Evolutionary conservation across 192 early-diverging fungal species (phyloP), one percentile per base, ranked within the genome.

Genomic region (Tieghemiomyces parasiticus): DNA sequence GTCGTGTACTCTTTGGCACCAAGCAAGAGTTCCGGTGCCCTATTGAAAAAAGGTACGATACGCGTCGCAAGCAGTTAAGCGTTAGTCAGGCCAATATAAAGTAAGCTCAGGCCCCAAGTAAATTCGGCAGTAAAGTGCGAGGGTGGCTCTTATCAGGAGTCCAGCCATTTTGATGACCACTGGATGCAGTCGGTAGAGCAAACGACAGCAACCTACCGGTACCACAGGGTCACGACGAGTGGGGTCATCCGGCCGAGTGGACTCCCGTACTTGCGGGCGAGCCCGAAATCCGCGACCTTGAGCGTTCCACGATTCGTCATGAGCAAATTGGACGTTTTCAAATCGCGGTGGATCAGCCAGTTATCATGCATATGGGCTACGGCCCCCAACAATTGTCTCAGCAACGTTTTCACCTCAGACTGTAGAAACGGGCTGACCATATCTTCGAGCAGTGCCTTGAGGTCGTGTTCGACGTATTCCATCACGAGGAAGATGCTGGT

Each of bases 381-480:
- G 4, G 75, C 83, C 26, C 77, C 77, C 19, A 86, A 46, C 2
- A 86, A 54, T 61, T 91, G 89, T 16, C 77, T 30, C 80, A 90
- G 78, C 42, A 91, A 60, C 0, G 87, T 81, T 51, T 88, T 90
- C 31, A 84, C 80, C 69, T 98, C 95, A 4, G 87, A 89, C 44
- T 87, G 85, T 22, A 86, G 65, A 62, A 98, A 98, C 8, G 86
- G 80, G 3, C 67, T 46, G 2, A 67, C 68, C 90, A 93, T 94
- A 33, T 71, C 72, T 47, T 86, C 88, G 91, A 96, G 91, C 0
- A 98, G 71, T 6, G 82, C 70, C 53, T 95, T 91, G 45, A 98
- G 74, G 61, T 98, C 95, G 64, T 96, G 93, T 35, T 94, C 91
- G 63, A 94, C 83, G 68, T 88, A 98, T 55, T 98, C 95, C 95